Conservation (phyloP, 768 basidiomycete genomes). For the Neoboletus magnificus region DNA sequence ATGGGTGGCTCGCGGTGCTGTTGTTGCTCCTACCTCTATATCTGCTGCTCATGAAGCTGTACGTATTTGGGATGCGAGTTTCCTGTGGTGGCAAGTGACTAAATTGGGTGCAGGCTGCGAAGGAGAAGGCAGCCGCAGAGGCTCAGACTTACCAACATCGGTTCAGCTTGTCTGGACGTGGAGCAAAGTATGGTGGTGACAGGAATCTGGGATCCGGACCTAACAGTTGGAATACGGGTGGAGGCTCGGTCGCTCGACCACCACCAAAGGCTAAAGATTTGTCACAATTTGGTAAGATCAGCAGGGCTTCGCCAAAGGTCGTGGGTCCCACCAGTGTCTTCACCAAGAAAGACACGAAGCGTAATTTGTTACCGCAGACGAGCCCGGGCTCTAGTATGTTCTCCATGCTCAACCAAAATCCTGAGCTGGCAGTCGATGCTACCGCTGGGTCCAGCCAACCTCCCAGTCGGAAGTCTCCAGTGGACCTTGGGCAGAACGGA, state of each 20-base stretch:
- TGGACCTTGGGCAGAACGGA: constrained; percentile 46
- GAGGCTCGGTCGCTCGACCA: constrained; percentile 47
- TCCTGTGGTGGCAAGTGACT: not conserved
- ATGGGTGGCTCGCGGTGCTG: constrained; percentile 71
- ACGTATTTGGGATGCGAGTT: constrained; percentile 30
- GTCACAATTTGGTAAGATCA: constrained; percentile 86
- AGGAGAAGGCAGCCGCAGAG: constrained; percentile 69
- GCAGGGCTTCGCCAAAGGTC: constrained; percentile 60
- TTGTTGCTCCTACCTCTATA: constrained; percentile 81
- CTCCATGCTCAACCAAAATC: constrained; percentile 69
- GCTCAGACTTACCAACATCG: constrained; percentile 59
- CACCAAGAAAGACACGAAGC: constrained; percentile 65
- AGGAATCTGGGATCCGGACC: constrained; percentile 60
- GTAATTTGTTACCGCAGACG: constrained; percentile 75
- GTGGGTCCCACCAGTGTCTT: constrained; percentile 89
- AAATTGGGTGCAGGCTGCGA: constrained; percentile 56
- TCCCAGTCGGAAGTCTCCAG: constrained; percentile 48
- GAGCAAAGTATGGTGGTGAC: constrained; percentile 82
- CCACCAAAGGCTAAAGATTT: constrained; percentile 82
- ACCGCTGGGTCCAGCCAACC: constrained; percentile 50
- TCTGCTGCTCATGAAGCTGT: constrained; percentile 87
- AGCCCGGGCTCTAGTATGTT: constrained; percentile 85
- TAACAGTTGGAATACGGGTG: constrained; percentile 87
- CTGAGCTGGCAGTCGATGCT: constrained; percentile 53
- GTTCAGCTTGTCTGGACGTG: constrained; percentile 82